These are phyloP conservation scores for Hemileccinum rubropunctum DNA, from an alignment of 768 basidiomycete species.

Conservation along the genomic window DNA sequence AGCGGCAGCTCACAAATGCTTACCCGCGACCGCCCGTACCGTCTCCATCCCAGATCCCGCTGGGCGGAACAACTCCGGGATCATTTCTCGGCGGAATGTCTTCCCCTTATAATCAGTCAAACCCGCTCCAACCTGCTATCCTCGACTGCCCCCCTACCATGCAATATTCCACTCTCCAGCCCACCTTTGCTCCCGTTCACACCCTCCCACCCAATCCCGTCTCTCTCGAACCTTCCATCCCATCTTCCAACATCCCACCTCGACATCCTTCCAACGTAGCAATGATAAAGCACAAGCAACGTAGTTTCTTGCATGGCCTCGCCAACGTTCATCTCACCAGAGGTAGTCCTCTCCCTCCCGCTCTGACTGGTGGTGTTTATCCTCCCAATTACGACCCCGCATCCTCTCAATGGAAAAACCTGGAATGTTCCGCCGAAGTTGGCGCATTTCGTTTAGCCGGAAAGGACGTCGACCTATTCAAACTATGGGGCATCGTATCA, in stretches of 20 bases:
- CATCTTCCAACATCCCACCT: slow-evolving; percentile 35
- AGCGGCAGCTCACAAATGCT: slow-evolving; percentile 51
- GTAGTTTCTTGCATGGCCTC: slow-evolving; percentile 58
- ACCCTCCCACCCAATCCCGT: slow-evolving; percentile 32
- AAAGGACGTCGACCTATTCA: slow-evolving; percentile 75
- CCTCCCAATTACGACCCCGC: slow-evolving; percentile 59
- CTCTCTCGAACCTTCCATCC: slow-evolving; percentile 46
- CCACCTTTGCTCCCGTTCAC: slow-evolving; percentile 40
- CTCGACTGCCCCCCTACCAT: slow-evolving; percentile 37
- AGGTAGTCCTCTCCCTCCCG: slow-evolving; percentile 69
- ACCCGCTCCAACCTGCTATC: slow-evolving; percentile 39
- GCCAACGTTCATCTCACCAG: slow-evolving; percentile 57
- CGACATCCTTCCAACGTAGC: slow-evolving; percentile 36
- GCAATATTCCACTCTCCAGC: slow-evolving; percentile 48
- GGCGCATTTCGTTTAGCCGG: slow-evolving; percentile 70
- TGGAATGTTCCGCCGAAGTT: slow-evolving; percentile 59
- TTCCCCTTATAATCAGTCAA: slow-evolving; percentile 28
- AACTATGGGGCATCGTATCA: slow-evolving; percentile 61
- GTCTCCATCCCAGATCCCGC: slow-evolving; percentile 31
- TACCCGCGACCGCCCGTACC: slow-evolving; percentile 46
- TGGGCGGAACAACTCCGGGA: slow-evolving; percentile 64
- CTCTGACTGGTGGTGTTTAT: slow-evolving; percentile 59
- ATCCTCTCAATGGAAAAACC: slow-evolving; percentile 59
- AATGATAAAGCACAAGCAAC: slow-evolving; percentile 52
- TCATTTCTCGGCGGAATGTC: slow-evolving; percentile 51